Conservation (phyloP, 2,329 filamentous ascomycete genomes). For the Colletotrichum tropicale region DNA sequence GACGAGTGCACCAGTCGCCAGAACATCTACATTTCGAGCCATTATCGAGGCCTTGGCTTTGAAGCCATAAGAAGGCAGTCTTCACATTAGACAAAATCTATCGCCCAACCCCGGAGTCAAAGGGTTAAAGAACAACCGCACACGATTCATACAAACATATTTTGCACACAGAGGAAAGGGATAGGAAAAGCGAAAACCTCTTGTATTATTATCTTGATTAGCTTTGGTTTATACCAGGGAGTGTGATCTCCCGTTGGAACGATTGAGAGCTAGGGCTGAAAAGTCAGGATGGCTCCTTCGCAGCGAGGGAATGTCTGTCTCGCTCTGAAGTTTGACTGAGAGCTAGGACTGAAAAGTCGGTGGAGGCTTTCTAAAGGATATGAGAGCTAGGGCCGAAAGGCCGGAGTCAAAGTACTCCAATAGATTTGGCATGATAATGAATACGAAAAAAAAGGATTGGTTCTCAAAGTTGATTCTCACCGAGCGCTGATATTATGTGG, state of each 20-base stretch:
- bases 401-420: neutral
- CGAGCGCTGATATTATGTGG: neutral
- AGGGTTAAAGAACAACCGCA: neutral
- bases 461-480: neutral
- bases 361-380: neutral
- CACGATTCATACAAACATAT: neutral
- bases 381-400: neutral
- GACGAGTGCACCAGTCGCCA: neutral
- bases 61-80: neutral
- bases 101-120: neutral
- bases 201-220: conserved; percentile 15
- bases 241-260: neutral
- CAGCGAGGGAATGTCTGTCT: neutral
- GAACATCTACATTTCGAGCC: neutral
- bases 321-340: neutral
- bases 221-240: conserved; percentile 8
- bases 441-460: neutral
- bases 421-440: conserved; percentile 18
- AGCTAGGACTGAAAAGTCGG: neutral
- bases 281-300: neutral
- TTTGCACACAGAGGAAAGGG: neutral
- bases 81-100: neutral
- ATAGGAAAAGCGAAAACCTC: neutral
- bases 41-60: neutral
- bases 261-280: neutral